phyloP scores from a whole-genome alignment of 1,284 basidiomycete genomes.

The Chondrostereum purpureum region DNA sequence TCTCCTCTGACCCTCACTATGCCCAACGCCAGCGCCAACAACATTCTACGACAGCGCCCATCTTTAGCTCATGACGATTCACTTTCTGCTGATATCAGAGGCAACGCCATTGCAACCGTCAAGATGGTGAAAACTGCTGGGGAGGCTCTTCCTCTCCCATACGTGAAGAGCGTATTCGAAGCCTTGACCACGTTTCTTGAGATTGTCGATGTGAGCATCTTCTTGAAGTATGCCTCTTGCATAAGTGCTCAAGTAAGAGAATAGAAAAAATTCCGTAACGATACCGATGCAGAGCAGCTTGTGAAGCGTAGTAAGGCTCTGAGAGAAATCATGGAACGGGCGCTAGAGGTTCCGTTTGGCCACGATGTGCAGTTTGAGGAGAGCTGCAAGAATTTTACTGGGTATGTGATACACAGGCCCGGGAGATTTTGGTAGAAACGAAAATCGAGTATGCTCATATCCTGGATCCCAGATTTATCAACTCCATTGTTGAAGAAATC shows the following conservation, averaged over 20 bases:
- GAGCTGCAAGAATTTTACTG: neutral
- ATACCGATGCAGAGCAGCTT: neutral
- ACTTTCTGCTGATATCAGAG: neutral
- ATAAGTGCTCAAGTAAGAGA: neutral
- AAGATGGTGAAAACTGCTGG: neutral
- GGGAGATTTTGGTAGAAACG: no score
- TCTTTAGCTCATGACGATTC: neutral
- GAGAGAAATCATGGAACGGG: neutral
- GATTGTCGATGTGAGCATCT: neutral
- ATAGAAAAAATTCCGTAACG: neutral
- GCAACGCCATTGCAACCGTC: neutral
- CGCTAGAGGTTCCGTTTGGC: neutral
- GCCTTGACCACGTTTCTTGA: neutral
- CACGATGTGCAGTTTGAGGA: neutral
- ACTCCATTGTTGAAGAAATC: neutral
- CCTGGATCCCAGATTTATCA: neutral
- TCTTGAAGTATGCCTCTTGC: neutral
- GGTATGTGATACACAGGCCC: no score
- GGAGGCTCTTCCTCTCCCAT: neutral
- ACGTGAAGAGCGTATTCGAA: neutral
- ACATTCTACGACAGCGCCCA: no score
- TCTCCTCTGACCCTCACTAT: no score
- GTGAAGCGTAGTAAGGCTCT: neutral
- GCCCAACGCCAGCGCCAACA: no score
- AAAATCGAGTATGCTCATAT: neutral